These are phyloP conservation scores for Serendipita sp. DNA, from an alignment of 768 basidiomycete species.

Conservation along the genomic window DNA sequence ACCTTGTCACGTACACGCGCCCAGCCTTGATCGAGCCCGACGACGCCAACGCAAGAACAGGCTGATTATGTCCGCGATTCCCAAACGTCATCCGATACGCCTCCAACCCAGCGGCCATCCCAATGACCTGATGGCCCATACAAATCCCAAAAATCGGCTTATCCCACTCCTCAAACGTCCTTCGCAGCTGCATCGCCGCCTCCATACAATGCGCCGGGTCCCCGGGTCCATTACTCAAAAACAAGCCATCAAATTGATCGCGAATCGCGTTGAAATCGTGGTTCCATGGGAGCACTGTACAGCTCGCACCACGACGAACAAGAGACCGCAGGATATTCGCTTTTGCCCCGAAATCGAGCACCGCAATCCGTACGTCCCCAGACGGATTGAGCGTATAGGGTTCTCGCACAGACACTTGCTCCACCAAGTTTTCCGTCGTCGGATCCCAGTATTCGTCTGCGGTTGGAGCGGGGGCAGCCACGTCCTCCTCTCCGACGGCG, in stretches of 20 bases:
- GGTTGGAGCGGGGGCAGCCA: conserved; percentile 40
- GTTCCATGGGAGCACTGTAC: conserved; percentile 96
- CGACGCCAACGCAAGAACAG: conserved; percentile 88
- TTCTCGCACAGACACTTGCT: conserved; percentile 73
- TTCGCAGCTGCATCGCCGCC: conserved; percentile 63
- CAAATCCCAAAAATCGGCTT: conserved; percentile 96
- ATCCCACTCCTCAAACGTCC: conserved; percentile 75
- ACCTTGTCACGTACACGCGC: conserved; percentile 93
- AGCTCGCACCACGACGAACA: conserved; percentile 76
- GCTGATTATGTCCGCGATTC: conserved; percentile 99
- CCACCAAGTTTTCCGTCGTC: conserved; percentile 79
- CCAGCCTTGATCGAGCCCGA: conserved; percentile 90
- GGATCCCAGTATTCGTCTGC: conserved; percentile 86
- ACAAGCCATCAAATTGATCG: conserved; percentile 86
- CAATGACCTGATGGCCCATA: conserved; percentile 98
- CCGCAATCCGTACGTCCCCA: conserved; percentile 83
- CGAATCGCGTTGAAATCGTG: conserved; percentile 87
- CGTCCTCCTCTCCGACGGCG: conserved; percentile 63
- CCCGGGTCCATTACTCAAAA: conserved; percentile 93
- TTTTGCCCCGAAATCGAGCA: conserved; percentile 94
- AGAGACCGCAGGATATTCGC: conserved; percentile 93
- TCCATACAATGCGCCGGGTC: conserved; percentile 83
- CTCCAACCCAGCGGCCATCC: conserved; percentile 91
- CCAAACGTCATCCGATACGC: conserved; percentile 99
- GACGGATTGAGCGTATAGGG: conserved; percentile 75